Evolutionary conservation across 768 basidiomycete genomes (phyloP).

Genomic region (Naematelia aurantialba): DNA sequence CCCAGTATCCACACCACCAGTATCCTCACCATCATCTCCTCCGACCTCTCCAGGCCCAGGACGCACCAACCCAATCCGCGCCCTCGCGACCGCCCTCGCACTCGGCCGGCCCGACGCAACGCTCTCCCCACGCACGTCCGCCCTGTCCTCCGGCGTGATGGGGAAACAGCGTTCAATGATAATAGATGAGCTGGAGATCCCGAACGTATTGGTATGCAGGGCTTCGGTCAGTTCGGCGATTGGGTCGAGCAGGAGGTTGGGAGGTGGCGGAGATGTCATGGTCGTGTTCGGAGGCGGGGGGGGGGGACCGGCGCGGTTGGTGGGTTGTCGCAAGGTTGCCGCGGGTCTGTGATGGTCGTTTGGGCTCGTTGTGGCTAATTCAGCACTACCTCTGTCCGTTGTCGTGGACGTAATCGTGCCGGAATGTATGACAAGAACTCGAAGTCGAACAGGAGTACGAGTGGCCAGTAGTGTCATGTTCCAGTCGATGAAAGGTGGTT

Average conservation of each 20-base stretch:
- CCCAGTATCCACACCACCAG: too few relatives aligned
- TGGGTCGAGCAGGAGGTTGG: slow-evolving; percentile 23
- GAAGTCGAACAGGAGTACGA: too few relatives aligned
- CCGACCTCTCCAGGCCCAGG: background rate
- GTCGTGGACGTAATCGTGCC: too few relatives aligned
- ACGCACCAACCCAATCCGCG: slow-evolving; percentile 13
- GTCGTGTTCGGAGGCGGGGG: background rate
- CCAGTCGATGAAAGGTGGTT: background rate
- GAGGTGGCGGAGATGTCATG: slow-evolving; percentile 1
- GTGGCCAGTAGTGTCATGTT: background rate
- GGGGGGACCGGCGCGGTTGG: background rate
- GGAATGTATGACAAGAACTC: too few relatives aligned
- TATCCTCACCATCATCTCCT: too few relatives aligned
- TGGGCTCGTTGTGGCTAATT: too few relatives aligned
- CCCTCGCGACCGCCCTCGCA: slow-evolving; percentile 16
- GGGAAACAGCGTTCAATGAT: slow-evolving; percentile 20
- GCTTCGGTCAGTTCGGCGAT: slow-evolving; percentile 16
- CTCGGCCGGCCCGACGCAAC: slow-evolving; percentile 11
- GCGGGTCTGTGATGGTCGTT: too few relatives aligned
- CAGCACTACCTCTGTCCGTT: too few relatives aligned
- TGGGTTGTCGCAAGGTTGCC: too few relatives aligned
- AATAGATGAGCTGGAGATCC: slow-evolving; percentile 7
- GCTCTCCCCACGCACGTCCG: slow-evolving; percentile 3
- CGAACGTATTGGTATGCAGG: slow-evolving; percentile 16
- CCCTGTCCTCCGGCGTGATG: slow-evolving; percentile 15